A percentile compares a stretch with the other conserved stretches of the same genome.
Conservation (phyloP, 2,329 filamentous ascomycete genomes). For the Stemphylium vesicarium region DNA sequence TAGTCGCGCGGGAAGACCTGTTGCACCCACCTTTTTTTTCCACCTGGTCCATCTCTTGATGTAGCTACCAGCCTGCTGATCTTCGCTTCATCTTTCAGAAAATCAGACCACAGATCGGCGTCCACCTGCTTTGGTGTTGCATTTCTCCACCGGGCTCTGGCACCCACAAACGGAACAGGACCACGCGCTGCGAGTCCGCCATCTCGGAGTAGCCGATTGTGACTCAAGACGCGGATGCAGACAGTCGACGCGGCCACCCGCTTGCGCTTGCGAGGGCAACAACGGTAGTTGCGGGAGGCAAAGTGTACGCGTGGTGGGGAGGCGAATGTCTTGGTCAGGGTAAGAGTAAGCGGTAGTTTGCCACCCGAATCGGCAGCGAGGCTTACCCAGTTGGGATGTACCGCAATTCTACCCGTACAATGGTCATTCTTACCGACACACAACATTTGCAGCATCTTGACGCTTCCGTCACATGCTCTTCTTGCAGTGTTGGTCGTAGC, state of each 20-base stretch:
- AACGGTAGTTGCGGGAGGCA: constrained; percentile 16
- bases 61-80: constrained; percentile 20
- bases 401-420: constrained; percentile 5
- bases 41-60: constrained; percentile 10
- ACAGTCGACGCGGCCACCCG: constrained; percentile 1
- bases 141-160: constrained; percentile 4
- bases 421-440: constrained; percentile 5
- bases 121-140: constrained; percentile 11
- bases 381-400: constrained; percentile 17
- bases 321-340: constrained; percentile 10
- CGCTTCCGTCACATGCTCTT: neutral
- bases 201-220: constrained; percentile 25
- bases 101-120: constrained; percentile 38
- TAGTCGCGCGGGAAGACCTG: constrained; percentile 12
- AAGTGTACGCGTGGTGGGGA: constrained; percentile 17
- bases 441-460: neutral
- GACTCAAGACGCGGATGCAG: constrained; percentile 8
- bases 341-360: constrained; percentile 14
- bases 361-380: constrained; percentile 23
- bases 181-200: neutral
- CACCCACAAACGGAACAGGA: neutral
- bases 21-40: neutral
- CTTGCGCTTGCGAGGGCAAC: neutral
- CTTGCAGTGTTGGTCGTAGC: neutral
- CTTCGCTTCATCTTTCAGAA: constrained; percentile 25